A percentile compares a stretch with the other conserved stretches of the same genome.
These are phyloP conservation scores for Plantago coronopus DNA, from an alignment of 305 asterid genomes.

Conservation along the genomic window DNA sequence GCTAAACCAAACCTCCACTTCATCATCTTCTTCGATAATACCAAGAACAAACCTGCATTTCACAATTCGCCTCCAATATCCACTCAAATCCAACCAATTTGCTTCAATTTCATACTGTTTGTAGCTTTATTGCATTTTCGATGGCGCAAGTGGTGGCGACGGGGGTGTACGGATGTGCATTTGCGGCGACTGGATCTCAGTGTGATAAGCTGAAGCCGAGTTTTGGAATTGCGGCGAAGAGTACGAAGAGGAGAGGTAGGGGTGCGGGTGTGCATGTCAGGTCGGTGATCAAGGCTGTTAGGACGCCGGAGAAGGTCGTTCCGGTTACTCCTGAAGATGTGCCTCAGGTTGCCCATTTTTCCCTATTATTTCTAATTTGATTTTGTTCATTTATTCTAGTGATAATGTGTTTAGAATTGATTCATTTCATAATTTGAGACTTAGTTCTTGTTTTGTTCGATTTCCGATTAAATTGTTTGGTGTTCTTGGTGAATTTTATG, in stretches of 20 bases:
- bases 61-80: no score
- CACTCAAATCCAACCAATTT: not conserved
- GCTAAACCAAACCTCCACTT: no score
- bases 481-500: no score
- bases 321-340: conserved; percentile 63
- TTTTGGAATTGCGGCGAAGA: conserved; percentile 41
- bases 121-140: not conserved
- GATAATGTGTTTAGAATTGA: not conserved
- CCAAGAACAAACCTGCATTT: no score
- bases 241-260: conserved; percentile 21
- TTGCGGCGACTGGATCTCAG: conserved; percentile 23
- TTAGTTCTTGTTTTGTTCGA: not conserved
- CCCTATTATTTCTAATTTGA: not conserved
- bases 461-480: no score
- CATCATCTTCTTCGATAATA: no score
- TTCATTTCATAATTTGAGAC: not conserved
- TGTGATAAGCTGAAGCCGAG: conserved; percentile 45
- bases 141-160: conserved; percentile 71
- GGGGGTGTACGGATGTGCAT: conserved; percentile 48
- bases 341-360: conserved; percentile 34
- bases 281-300: conserved; percentile 42
- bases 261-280: conserved; percentile 1
- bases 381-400: not conserved
- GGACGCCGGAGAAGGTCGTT: conserved; percentile 39
- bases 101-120: no score